Conservation (phyloP, 352 stramenopile genomes). For the Lagenidium giganteum region DNA sequence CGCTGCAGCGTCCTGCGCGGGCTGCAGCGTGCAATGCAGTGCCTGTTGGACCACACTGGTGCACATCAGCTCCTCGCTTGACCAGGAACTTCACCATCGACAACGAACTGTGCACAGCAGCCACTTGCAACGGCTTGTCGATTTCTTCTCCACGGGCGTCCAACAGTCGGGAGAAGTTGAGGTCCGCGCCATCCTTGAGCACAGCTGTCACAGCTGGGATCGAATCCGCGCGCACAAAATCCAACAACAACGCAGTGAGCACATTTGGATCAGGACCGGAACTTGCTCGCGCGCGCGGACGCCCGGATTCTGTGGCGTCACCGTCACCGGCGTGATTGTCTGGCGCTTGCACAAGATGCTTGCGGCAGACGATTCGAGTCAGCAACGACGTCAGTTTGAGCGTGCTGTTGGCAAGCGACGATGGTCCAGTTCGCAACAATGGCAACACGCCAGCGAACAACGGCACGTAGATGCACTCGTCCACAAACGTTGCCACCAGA, state of each 20-base stretch:
- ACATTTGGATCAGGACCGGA: conserved; percentile 60
- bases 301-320: neutral
- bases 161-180: conserved; percentile 49
- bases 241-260: conserved; percentile 50
- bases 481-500: conserved; percentile 52
- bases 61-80: conserved; percentile 71
- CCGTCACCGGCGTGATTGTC: neutral
- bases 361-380: conserved; percentile 44
- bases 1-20: conserved; percentile 52
- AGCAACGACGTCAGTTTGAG: conserved; percentile 58
- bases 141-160: conserved; percentile 46
- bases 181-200: conserved; percentile 70
- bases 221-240: conserved; percentile 70
- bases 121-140: conserved; percentile 65
- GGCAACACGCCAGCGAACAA: conserved; percentile 49
- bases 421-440: conserved; percentile 37
- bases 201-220: conserved; percentile 65
- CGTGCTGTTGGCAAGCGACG: conserved; percentile 24
- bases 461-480: conserved; percentile 46
- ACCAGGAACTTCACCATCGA: conserved; percentile 73
- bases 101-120: conserved; percentile 51
- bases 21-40: conserved; percentile 70
- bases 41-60: conserved; percentile 38
- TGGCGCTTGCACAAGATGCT: conserved; percentile 18
- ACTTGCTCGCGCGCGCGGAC: too few relatives aligned